A percentile compares a stretch with the other conserved stretches of the same genome.
Conservation (phyloP, 176 grass and related monocot genomes). For the Dactylis glomerata region DNA sequence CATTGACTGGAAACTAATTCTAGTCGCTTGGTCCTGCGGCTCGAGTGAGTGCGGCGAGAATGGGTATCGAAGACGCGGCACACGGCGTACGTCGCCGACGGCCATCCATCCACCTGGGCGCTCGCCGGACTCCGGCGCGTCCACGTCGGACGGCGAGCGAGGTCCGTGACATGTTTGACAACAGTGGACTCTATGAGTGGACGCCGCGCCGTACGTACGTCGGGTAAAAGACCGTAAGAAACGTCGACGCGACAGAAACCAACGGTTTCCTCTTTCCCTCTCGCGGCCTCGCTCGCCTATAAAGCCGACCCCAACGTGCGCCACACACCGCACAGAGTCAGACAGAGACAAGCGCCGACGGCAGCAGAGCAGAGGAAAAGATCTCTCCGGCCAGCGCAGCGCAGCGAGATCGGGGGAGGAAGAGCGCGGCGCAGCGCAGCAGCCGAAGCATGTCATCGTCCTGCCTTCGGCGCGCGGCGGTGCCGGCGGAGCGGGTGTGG, state of each 20-base stretch:
- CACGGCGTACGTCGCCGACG: neutral
- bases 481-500: conserved; percentile 52
- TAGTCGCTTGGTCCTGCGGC: neutral
- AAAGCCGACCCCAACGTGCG: neutral
- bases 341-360: neutral
- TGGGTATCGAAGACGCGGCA: neutral
- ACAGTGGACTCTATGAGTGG: no score
- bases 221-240: neutral
- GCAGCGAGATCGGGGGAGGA: neutral
- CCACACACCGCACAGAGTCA: neutral
- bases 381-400: neutral
- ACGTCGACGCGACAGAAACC: neutral
- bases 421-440: neutral
- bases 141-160: neutral
- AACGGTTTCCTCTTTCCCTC: neutral
- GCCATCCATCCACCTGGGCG: conserved; percentile 25
- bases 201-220: neutral
- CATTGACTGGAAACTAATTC: neutral
- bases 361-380: neutral
- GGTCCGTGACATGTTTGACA: neutral
- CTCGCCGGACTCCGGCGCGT: conserved; percentile 1
- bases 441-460: conserved; percentile 19
- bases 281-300: neutral
- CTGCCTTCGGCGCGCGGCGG: conserved; percentile 38
- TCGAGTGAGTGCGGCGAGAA: neutral